These are phyloP conservation scores for Ambrosia trifida DNA, from an alignment of 129 eudicot species.

Conservation along the genomic window DNA sequence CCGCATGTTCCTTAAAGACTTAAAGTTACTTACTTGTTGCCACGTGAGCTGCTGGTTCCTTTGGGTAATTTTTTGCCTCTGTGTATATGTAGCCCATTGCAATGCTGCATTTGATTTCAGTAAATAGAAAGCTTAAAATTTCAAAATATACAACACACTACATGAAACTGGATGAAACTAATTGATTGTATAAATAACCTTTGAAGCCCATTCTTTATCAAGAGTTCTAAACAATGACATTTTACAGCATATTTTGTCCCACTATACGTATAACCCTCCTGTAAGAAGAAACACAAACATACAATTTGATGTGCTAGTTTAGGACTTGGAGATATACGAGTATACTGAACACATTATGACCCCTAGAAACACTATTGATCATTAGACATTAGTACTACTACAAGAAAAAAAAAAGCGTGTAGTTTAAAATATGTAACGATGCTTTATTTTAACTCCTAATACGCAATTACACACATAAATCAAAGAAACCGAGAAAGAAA, in stretches of 20 bases:
- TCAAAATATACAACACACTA: conserved; percentile 10
- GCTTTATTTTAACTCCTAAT: not conserved
- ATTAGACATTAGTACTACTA: not conserved
- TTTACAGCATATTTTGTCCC: conserved; percentile 97
- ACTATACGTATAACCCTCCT: conserved; percentile 99
- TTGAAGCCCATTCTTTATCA: conserved; percentile 77
- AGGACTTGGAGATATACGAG: conserved; percentile 14
- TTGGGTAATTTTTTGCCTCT: conserved; percentile 94
- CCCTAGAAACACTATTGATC: not conserved
- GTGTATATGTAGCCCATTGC: conserved; percentile 96
- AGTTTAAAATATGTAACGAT: not conserved
- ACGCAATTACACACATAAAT: not conserved
- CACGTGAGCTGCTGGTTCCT: conserved; percentile 99
- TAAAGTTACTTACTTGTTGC: conserved; percentile 83
- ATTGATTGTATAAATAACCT: conserved; percentile 49
- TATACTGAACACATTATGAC: conserved; percentile 15
- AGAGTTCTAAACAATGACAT: conserved; percentile 96
- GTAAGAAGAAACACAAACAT: conserved; percentile 21
- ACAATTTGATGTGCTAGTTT: conserved; percentile 3
- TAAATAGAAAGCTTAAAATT: conserved; percentile 27
- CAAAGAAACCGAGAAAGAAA: not conserved
- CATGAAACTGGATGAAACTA: not conserved
- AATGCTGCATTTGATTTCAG: conserved; percentile 63
- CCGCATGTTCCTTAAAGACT: conserved; percentile 10
- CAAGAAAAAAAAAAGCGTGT: conserved; percentile 4